These are phyloP conservation scores for Apiotrichum brassicae DNA, from an alignment of 1,284 basidiomycete species.

Conservation along the genomic window DNA sequence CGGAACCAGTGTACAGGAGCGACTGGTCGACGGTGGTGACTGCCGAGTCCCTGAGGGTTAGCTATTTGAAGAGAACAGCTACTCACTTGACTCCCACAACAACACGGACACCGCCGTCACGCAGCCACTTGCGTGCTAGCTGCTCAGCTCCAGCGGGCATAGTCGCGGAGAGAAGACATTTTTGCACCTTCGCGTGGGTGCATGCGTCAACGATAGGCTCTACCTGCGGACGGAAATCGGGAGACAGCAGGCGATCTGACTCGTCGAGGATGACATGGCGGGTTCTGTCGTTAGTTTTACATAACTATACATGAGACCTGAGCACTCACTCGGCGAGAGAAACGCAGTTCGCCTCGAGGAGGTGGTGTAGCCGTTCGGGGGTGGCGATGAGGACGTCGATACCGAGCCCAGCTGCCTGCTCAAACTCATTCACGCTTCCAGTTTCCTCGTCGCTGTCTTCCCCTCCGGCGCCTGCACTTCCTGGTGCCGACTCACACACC, in stretches of 20 bases:
- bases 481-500: conserved; percentile 39
- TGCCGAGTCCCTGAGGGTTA: conserved; percentile 63
- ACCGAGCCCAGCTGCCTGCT: conserved; percentile 17
- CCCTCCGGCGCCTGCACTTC: conserved; percentile 10
- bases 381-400: conserved; percentile 46
- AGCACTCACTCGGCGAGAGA: conserved; percentile 64
- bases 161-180: conserved; percentile 89
- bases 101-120: conserved; percentile 69
- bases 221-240: conserved; percentile 81
- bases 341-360: conserved; percentile 61
- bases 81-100: conserved; percentile 90
- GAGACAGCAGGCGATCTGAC: conserved; percentile 81
- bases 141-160: conserved; percentile 84
- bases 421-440: conserved; percentile 6
- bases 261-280: conserved; percentile 82
- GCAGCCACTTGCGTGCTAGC: conserved; percentile 75
- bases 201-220: conserved; percentile 84
- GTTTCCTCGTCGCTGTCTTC: conserved; percentile 11
- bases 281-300: conserved; percentile 55
- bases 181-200: conserved; percentile 64
- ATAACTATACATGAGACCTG: no score
- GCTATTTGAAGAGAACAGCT: neutral
- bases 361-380: conserved; percentile 47
- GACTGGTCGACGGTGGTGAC: conserved; percentile 73
- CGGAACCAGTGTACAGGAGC: conserved; percentile 84